These are phyloP conservation scores for Metschnikowia henanensis DNA, from an alignment of 805 yeast genomes.

Conservation along the genomic window DNA sequence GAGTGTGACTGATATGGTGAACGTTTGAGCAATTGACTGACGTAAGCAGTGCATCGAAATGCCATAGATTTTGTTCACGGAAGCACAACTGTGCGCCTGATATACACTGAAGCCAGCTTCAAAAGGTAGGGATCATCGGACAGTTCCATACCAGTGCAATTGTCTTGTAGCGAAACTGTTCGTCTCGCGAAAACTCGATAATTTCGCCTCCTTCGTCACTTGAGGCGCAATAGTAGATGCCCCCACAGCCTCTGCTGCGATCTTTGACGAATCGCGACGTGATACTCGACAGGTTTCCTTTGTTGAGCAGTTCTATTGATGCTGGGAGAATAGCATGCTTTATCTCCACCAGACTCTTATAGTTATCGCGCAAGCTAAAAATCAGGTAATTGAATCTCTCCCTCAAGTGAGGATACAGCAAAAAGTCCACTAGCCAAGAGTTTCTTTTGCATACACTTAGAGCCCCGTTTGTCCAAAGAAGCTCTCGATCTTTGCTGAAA, in stretches of 20 bases:
- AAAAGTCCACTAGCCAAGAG: conserved; percentile 15
- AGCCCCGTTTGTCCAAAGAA: conserved; percentile 35
- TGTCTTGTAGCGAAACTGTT: conserved; percentile 3
- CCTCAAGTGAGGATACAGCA: conserved; percentile 12
- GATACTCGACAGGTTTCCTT: conserved; percentile 1
- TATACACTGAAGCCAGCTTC: not conserved
- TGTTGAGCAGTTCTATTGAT: conserved; percentile 9
- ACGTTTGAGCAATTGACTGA: no score
- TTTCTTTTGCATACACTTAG: conserved; percentile 23
- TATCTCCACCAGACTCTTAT: conserved; percentile 9
- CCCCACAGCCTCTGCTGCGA: conserved; percentile 16
- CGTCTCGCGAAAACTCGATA: conserved; percentile 7
- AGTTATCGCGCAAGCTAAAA: conserved; percentile 8
- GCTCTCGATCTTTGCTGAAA: conserved; percentile 15
- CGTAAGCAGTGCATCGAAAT: no score
- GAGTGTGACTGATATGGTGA: conserved; percentile 8
- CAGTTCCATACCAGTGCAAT: conserved; percentile 14
- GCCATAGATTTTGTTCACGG: no score
- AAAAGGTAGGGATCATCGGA: not conserved
- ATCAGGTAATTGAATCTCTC: conserved; percentile 10
- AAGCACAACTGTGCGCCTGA: no score
- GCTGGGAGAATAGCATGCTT: conserved; percentile 16
- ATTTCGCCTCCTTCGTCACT: conserved; percentile 13
- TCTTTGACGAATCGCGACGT: conserved; percentile 12
- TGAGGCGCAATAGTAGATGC: conserved; percentile 18